These are phyloP conservation scores for Colletotrichum salicis DNA, from an alignment of 2,329 filamentous ascomycete species.

Conservation along the genomic window DNA sequence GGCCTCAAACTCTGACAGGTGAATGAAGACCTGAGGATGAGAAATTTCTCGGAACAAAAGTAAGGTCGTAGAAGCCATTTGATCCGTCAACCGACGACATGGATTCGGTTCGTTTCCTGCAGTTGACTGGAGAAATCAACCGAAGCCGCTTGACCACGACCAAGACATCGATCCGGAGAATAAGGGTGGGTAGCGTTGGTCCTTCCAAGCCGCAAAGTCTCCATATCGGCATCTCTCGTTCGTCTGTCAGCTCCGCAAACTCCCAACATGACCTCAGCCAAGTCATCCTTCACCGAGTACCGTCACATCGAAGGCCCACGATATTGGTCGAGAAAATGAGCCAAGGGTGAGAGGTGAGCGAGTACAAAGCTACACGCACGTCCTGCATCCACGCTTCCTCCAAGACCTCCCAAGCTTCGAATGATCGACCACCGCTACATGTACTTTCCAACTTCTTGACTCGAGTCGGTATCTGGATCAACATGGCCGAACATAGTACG, in stretches of 20 bases:
- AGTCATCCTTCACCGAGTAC: slow-evolving; percentile 17
- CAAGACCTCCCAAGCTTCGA: neutral
- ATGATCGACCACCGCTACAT: neutral
- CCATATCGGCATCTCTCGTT: neutral
- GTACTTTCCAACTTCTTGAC: too few species aligned
- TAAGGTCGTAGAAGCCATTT: neutral
- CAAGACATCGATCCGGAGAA: slow-evolving; percentile 11
- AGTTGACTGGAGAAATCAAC: neutral
- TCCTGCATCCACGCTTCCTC: neutral
- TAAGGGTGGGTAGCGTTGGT: slow-evolving; percentile 11
- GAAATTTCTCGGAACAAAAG: neutral
- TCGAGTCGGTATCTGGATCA: neutral
- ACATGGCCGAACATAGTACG: slow-evolving; percentile 5
- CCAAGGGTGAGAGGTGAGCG: slow-evolving; percentile 6
- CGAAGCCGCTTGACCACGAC: slow-evolving; percentile 3
- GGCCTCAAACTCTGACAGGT: too few species aligned
- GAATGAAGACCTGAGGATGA: too few species aligned
- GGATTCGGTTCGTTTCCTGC: slow-evolving; percentile 5
- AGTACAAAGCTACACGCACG: slow-evolving; percentile 28
- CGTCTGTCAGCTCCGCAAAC: neutral
- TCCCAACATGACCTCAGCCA: slow-evolving; percentile 33
- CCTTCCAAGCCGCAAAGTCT: neutral
- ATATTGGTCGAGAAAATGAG: neutral
- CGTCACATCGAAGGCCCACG: slow-evolving; percentile 4
- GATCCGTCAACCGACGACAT: neutral